phyloP scores from a whole-genome alignment of 106 monocot genomes.

The Allium cepa region DNA sequence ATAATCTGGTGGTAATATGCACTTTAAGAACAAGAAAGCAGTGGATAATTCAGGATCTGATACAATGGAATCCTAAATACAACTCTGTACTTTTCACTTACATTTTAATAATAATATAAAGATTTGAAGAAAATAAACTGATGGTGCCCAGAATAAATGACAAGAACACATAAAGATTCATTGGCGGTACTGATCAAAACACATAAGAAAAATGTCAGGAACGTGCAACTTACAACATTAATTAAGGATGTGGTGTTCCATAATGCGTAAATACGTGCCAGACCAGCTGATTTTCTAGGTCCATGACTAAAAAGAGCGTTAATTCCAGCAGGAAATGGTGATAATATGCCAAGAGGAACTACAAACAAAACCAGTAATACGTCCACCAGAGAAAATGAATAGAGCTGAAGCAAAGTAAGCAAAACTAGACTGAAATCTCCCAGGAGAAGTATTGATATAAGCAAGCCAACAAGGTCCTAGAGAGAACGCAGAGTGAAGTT shows the following conservation, averaged over 20 bases:
- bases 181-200: no score
- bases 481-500: no score
- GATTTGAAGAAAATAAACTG: background rate
- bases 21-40: no score
- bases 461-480: slow-evolving; percentile 94
- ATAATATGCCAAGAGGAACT: slow-evolving; percentile 84
- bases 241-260: slow-evolving; percentile 92
- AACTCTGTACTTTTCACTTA: no score
- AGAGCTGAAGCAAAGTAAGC: slow-evolving; percentile 89
- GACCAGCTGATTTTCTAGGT: slow-evolving; percentile 83
- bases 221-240: slow-evolving; percentile 79
- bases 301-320: slow-evolving; percentile 98
- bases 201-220: background rate
- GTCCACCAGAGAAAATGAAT: slow-evolving; percentile 84
- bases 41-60: no score
- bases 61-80: no score
- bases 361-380: slow-evolving; percentile 85
- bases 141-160: background rate
- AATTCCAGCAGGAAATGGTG: slow-evolving; percentile 97
- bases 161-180: background rate
- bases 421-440: slow-evolving; percentile 97
- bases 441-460: slow-evolving; percentile 83
- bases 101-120: no score
- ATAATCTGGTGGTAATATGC: no score
- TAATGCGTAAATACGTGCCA: slow-evolving; percentile 84